These are phyloP conservation scores for Leccinum griseonigrum DNA, from an alignment of 1,284 basidiomycete genomes.

Conservation along the genomic window DNA sequence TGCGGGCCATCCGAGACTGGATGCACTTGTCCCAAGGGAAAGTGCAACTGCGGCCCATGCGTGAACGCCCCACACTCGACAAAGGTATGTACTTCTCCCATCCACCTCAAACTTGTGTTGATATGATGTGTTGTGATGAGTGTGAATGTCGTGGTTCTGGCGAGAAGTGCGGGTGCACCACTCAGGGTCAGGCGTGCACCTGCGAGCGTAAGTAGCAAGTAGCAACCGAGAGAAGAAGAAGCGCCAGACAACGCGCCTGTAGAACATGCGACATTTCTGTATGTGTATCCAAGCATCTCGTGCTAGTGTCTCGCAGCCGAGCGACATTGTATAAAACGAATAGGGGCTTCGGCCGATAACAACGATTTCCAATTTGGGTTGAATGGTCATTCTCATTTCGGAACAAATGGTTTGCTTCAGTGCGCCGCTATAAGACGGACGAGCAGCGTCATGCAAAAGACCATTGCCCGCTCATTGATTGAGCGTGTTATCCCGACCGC, in stretches of 20 bases:
- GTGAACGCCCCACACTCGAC: slow-evolving; percentile 21
- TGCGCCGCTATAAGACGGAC: slow-evolving; percentile 12
- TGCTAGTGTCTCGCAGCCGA: neutral
- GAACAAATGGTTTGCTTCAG: neutral
- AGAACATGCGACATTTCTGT: slow-evolving; percentile 3
- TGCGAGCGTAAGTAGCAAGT: slow-evolving; percentile 20
- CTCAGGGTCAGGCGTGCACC: slow-evolving; percentile 10
- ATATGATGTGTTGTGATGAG: slow-evolving; percentile 6
- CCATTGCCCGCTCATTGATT: slow-evolving; percentile 24
- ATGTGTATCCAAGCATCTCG: neutral
- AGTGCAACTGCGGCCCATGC: slow-evolving; percentile 19
- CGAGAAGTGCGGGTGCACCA: slow-evolving; percentile 16
- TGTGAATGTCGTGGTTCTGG: slow-evolving; percentile 25
- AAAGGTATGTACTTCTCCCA: slow-evolving; percentile 9
- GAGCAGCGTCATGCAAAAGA: neutral
- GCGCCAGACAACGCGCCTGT: neutral
- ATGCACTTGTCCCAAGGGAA: slow-evolving; percentile 20
- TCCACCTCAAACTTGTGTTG: neutral
- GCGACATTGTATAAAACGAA: slow-evolving; percentile 7
- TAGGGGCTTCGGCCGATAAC: neutral
- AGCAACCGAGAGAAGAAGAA: slow-evolving; percentile 12
- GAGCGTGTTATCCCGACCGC: slow-evolving; percentile 6
- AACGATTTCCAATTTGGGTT: slow-evolving; percentile 22
- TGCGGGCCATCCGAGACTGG: slow-evolving; percentile 22
- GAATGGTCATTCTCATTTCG: slow-evolving; percentile 11